Conservation (phyloP, 306 rosid species). For the Castanea mollissima region DNA sequence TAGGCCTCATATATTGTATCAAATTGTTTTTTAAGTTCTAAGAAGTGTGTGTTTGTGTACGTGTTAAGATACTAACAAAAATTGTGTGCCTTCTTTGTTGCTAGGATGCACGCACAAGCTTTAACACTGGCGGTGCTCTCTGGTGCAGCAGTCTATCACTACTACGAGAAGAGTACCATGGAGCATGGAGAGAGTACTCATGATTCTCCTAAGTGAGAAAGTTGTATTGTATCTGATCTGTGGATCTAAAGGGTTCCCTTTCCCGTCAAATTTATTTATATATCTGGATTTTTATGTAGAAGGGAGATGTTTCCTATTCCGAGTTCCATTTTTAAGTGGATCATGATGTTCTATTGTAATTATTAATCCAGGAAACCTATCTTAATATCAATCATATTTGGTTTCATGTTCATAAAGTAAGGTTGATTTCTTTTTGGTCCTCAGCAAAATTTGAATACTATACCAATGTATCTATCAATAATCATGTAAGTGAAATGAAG, state of each 20-base stretch:
- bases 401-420: background rate
- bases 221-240: background rate
- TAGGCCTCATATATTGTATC: no score
- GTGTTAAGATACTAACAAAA: background rate
- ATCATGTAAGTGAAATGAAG: no score
- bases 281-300: background rate
- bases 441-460: no score
- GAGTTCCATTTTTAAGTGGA: background rate
- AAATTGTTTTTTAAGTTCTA: no score
- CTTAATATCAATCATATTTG: background rate
- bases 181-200: background rate
- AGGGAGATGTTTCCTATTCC: background rate
- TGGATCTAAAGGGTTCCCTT: background rate
- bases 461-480: no score
- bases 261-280: conserved; percentile 17
- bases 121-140: conserved; percentile 76
- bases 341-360: background rate
- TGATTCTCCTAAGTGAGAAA: conserved; percentile 17
- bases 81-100: background rate
- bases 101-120: conserved; percentile 86
- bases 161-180: conserved; percentile 42
- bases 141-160: conserved; percentile 73
- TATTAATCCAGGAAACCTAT: background rate
- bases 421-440: no score
- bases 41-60: background rate